Percentiles rank a stretch among this genome's conserved stretches.
These are phyloP conservation scores for Saccharomycopsis crataegensis DNA, from an alignment of 1,139 yeast species.

Conservation along the genomic window DNA sequence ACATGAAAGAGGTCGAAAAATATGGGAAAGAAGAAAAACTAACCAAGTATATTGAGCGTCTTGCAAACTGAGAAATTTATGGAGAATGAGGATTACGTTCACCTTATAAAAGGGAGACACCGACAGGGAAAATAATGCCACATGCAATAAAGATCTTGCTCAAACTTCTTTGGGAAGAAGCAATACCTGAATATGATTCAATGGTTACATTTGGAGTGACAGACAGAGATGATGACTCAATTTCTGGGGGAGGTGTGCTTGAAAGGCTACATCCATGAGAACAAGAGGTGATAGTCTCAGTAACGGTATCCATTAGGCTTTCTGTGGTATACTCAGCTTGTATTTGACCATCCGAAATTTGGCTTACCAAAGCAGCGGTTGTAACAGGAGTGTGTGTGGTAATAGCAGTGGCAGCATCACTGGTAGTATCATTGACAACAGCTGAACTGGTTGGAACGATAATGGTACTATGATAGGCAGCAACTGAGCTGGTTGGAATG, in stretches of 20 bases:
- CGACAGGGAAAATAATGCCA: neutral
- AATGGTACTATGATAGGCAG: neutral
- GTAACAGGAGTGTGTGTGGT: neutral
- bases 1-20: no score
- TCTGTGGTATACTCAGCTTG: conserved; percentile 23
- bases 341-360: conserved; percentile 22
- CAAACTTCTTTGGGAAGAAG: neutral
- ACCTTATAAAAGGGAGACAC: neutral
- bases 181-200: neutral
- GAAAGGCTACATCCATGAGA: conserved; percentile 4
- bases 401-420: conserved; percentile 2
- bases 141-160: neutral
- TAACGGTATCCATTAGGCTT: neutral
- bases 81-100: no score
- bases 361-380: conserved; percentile 5
- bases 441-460: neutral
- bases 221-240: neutral
- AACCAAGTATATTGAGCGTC: no score
- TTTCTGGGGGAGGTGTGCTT: neutral
- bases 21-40: no score
- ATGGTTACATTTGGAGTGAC: neutral
- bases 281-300: conserved; percentile 12
- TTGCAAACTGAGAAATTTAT: no score
- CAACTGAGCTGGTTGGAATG: neutral
- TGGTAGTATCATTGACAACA: neutral